Conservation (phyloP, 768 basidiomycete genomes). For the Suillus ampliporus region DNA sequence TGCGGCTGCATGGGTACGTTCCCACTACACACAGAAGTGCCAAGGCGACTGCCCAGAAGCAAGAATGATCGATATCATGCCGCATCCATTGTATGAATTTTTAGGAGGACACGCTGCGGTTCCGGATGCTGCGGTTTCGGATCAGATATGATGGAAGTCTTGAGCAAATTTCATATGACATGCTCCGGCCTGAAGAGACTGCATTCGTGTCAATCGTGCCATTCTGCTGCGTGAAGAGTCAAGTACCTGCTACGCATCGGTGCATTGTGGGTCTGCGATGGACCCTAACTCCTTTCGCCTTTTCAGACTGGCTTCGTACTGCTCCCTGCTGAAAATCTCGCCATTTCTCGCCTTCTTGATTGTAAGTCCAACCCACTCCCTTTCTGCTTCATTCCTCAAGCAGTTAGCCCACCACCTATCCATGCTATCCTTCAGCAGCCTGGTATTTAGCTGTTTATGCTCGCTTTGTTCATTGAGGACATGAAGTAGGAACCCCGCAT, state of each 20-base stretch:
- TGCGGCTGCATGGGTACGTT: too few relatives aligned
- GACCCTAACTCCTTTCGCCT: slow-evolving; percentile 45
- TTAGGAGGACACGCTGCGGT: too few relatives aligned
- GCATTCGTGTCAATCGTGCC: neutral
- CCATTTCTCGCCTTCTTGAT: slow-evolving; percentile 56
- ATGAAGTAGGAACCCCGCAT: slow-evolving; percentile 70
- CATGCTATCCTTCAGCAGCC: slow-evolving; percentile 62
- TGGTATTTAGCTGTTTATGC: slow-evolving; percentile 53
- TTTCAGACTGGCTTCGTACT: slow-evolving; percentile 57
- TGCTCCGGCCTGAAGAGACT: neutral
- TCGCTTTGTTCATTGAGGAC: slow-evolving; percentile 75
- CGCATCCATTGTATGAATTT: too few relatives aligned
- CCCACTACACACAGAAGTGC: too few relatives aligned
- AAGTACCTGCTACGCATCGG: neutral
- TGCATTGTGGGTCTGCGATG: slow-evolving; percentile 26
- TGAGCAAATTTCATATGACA: neutral
- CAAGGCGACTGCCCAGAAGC: too few relatives aligned
- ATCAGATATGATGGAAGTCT: neutral
- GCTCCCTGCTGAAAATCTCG: slow-evolving; percentile 58
- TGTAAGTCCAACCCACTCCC: slow-evolving; percentile 56
- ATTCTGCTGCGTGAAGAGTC: neutral
- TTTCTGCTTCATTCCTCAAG: slow-evolving; percentile 62
- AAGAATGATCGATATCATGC: too few relatives aligned
- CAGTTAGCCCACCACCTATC: slow-evolving; percentile 83
- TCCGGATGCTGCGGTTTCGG: too few relatives aligned